A percentile compares a stretch with the other conserved stretches of the same genome.
Evolutionary conservation across 176 grass and related monocot genomes (phyloP).

Genomic region (Oryza meridionalis): DNA sequence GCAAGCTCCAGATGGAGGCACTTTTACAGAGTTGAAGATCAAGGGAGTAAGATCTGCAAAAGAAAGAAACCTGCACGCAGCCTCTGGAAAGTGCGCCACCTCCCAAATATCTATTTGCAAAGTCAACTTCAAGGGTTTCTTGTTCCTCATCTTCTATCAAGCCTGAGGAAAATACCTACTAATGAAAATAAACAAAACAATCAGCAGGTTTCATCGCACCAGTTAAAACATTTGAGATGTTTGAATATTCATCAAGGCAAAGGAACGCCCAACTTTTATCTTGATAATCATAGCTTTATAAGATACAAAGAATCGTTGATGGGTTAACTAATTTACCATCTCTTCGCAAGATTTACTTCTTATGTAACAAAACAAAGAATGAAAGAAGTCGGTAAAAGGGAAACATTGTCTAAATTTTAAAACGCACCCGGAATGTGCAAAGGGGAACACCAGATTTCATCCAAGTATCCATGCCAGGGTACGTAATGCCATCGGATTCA

Average conservation of each 20-base stretch:
- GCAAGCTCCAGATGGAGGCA: neutral
- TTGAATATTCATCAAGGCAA: neutral
- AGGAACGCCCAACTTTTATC: neutral
- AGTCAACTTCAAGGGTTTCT: conserved; percentile 89
- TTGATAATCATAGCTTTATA: neutral
- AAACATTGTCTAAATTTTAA: neutral
- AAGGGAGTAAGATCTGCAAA: conserved; percentile 34
- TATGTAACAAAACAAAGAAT: neutral
- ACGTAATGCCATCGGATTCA: conserved; percentile 25
- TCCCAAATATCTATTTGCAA: conserved; percentile 95
- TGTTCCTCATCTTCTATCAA: conserved; percentile 89
- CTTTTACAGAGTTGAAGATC: conserved; percentile 26
- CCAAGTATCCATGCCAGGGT: conserved; percentile 61
- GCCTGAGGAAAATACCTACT: conserved; percentile 70
- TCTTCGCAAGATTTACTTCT: neutral
- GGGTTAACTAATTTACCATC: neutral
- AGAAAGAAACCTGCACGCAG: conserved; percentile 85
- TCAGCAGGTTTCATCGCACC: conserved; percentile 22
- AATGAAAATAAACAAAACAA: conserved; percentile 61
- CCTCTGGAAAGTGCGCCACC: conserved; percentile 87
- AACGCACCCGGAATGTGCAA: conserved; percentile 67
- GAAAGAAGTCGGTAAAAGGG: neutral
- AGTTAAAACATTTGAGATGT: neutral
- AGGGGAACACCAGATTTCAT: conserved; percentile 57
- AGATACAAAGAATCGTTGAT: neutral